Evolutionary conservation across 108 stramenopile species (phyloP).

Genomic region (Cylindrotheca closterium): DNA sequence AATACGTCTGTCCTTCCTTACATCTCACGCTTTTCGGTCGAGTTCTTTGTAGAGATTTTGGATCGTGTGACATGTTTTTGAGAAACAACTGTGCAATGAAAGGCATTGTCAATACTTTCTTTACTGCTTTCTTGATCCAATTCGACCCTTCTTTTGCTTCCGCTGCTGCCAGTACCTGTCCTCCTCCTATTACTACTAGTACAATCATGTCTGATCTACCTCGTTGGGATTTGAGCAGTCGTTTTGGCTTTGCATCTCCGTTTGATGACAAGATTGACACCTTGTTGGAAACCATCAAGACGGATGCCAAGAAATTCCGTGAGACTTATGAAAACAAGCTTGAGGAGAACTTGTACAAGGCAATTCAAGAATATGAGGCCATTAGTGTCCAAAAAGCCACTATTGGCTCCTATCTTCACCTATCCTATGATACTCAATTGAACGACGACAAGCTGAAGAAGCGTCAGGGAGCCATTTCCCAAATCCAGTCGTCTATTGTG

Average conservation of each 20-base stretch:
- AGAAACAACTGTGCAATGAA: too few relatives aligned
- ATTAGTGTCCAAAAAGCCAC: conserved; percentile 21
- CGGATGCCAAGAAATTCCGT: conserved; percentile 22
- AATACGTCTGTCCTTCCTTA: background rate
- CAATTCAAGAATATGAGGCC: conserved; percentile 37
- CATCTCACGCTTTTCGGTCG: background rate
- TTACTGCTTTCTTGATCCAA: too few relatives aligned
- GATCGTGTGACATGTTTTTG: background rate
- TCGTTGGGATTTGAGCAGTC: conserved; percentile 35
- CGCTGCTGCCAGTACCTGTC: background rate
- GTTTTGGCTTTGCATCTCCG: conserved; percentile 36
- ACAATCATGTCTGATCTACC: conserved; percentile 29
- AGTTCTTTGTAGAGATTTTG: background rate
- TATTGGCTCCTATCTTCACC: conserved; percentile 27
- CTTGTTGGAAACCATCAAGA: conserved; percentile 24
- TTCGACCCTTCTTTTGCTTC: background rate
- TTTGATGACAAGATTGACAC: conserved; percentile 23
- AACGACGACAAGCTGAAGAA: conserved; percentile 41
- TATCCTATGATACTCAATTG: conserved; percentile 31
- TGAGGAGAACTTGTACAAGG: conserved; percentile 7
- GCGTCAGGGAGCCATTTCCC: conserved; percentile 33
- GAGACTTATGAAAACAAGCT: conserved; percentile 34
- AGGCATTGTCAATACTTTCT: too few relatives aligned
- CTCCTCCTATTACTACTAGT: background rate
- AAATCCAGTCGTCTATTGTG: conserved; percentile 27